Base-by-base conservation (phyloP, 1,139 yeast genomes). In the Blastobotrys petasosporus region DNA sequence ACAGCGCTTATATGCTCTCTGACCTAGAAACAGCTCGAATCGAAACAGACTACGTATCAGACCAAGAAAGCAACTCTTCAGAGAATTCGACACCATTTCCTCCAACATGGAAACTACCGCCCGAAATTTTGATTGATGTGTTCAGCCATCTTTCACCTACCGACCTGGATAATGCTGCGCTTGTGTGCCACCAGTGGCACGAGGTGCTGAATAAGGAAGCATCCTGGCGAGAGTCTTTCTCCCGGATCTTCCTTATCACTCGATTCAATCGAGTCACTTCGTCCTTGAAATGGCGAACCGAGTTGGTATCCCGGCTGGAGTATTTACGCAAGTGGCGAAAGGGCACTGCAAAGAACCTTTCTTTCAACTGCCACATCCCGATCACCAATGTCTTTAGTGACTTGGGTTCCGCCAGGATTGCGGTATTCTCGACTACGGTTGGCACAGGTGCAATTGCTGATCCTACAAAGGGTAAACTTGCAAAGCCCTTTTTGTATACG, bases 51-150 rank as follows among this genome's bases (percentile, higher is more conserved):
- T 20, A 20, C 25, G 25, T 7, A 20, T 20, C 25, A 4, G 25
- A 20, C 7, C 25, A 20, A 20, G 25, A 20, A 20, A 20, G 25
- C 25, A 20, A 20, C 7, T 20, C 25, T 7, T 20, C 25, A 20
- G 25, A 20, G 25, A 20, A 20, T 7, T 20, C 25, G 25, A 20
- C 25, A 20, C 7, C 9, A n/a, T 8, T 31, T 5, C 8, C 38
- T 3, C 16, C 40, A 10, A 38, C 41, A 31, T 42, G 41, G 41
- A 31, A 10, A 4, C 57, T 66, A 20, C 68, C 70, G 0, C 55
- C 55, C n/a, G 67, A 64, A 68, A 70, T 75, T 56, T 65, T 65
- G 51, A 54, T 57, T 28, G 52, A 53, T 34, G 52, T 64, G 37
- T 62, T 64, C 49, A 51, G 59, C 37, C 53, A 54, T 42, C 55